phyloP scores from a whole-genome alignment of 2,329 filamentous ascomycete genomes.

The Colletotrichum sp. region DNA sequence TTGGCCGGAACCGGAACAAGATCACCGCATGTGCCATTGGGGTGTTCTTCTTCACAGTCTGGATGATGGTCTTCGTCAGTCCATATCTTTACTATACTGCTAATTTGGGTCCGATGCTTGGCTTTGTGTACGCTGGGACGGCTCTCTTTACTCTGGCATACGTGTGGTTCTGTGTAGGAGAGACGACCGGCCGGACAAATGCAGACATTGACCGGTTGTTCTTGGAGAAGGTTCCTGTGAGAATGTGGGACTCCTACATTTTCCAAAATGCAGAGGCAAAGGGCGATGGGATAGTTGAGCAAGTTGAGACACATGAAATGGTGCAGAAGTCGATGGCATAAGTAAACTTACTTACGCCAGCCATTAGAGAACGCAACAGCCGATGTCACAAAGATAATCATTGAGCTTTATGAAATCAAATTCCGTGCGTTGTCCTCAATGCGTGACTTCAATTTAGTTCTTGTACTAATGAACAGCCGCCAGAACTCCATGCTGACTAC shows the following conservation, averaged over 20 bases:
- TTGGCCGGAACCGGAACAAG: slow-evolving; percentile 53
- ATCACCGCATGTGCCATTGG: slow-evolving; percentile 43
- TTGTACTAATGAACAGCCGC: not conserved
- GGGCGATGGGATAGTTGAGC: not conserved
- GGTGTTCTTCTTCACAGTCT: slow-evolving; percentile 48
- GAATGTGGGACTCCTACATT: slow-evolving; percentile 22
- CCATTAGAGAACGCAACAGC: not conserved
- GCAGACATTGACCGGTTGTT: slow-evolving; percentile 32
- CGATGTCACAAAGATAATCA: not conserved
- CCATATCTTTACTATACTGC: slow-evolving; percentile 47
- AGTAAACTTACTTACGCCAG: not conserved
- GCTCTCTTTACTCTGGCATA: slow-evolving; percentile 38
- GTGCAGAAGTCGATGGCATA: not conserved
- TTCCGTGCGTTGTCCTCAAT: not conserved
- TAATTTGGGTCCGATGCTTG: slow-evolving; percentile 45
- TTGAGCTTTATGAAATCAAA: not conserved
- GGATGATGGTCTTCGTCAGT: slow-evolving; percentile 42
- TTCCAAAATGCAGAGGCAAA: not conserved
- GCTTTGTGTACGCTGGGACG: slow-evolving; percentile 39
- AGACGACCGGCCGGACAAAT: slow-evolving; percentile 31
- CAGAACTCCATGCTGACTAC: not conserved
- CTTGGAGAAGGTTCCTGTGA: slow-evolving; percentile 28
- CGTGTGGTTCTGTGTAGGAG: slow-evolving; percentile 40
- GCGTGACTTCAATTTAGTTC: not conserved
- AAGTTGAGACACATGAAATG: not conserved